Percentiles rank a stretch among this genome's conserved stretches.
phyloP scores from a whole-genome alignment of 2,329 filamentous ascomycete species.

The Teratosphaeria zuluensis region DNA sequence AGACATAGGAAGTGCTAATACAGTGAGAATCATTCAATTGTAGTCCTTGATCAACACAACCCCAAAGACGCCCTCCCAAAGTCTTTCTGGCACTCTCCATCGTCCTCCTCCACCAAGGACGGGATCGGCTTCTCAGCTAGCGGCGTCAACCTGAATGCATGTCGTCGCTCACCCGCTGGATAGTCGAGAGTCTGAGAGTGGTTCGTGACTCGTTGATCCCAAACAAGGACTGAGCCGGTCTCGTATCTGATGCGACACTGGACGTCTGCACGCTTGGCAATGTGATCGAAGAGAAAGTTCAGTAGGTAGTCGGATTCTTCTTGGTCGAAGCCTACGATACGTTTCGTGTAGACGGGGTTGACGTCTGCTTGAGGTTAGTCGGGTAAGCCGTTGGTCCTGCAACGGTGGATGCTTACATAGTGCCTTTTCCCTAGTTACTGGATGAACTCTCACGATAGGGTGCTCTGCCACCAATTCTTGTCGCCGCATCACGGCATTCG shows the following conservation, averaged over 20 bases:
- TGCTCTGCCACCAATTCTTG: background rate
- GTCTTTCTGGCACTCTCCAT: conserved; percentile 13
- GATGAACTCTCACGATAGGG: conserved; percentile 51
- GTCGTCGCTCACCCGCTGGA: conserved; percentile 15
- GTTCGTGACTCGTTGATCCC: conserved; percentile 11
- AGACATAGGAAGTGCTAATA: background rate
- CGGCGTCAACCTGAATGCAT: conserved; percentile 19
- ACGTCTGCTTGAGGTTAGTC: too few species aligned
- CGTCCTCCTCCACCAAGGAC: conserved; percentile 16
- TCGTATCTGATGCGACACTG: conserved; percentile 16
- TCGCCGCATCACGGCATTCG: conserved; percentile 59
- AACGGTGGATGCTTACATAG: conserved; percentile 35
- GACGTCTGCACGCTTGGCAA: conserved; percentile 15
- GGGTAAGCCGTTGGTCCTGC: too few species aligned
- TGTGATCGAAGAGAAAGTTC: conserved; percentile 53
- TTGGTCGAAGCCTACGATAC: too few species aligned
- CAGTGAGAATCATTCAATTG: background rate
- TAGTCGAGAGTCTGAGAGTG: conserved; percentile 18
- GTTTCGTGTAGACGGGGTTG: too few species aligned
- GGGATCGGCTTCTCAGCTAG: conserved; percentile 18
- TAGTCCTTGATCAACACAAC: background rate
- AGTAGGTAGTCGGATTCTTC: conserved; percentile 48
- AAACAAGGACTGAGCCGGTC: conserved; percentile 13
- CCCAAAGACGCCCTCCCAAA: background rate
- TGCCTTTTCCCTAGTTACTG: conserved; percentile 66